Evolutionary conservation across 345 rosid genomes (phyloP).

Genomic region (Eucalyptus sideroxylon): DNA sequence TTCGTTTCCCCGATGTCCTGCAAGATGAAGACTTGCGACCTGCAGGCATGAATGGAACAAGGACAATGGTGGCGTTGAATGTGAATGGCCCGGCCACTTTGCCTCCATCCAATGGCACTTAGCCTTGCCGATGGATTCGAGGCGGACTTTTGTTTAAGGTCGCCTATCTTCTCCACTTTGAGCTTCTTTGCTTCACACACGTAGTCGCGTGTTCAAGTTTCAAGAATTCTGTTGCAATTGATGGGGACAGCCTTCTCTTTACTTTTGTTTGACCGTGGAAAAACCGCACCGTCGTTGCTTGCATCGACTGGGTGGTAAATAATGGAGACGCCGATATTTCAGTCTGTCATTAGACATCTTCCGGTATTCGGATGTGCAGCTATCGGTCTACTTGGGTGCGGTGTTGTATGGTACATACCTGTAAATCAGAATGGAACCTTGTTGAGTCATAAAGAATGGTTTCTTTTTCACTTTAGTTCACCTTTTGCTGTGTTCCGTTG

Average conservation of each 20-base stretch:
- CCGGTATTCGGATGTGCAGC: background rate
- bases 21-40: background rate
- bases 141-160: background rate
- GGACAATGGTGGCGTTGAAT: background rate
- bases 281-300: background rate
- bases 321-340: background rate
- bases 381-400: background rate
- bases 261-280: background rate
- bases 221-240: background rate
- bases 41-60: background rate
- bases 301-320: background rate
- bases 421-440: background rate
- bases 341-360: background rate
- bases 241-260: background rate
- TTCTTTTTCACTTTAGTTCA: background rate
- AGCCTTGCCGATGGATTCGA: background rate
- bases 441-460: background rate
- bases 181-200: background rate
- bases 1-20: background rate
- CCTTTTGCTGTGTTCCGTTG: background rate
- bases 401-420: background rate
- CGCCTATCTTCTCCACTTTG: background rate
- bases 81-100: background rate
- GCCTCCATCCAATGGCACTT: background rate
- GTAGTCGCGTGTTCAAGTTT: background rate